A percentile compares a stretch with the other conserved stretches of the same genome.
Evolutionary conservation across 805 yeast species (phyloP).

Genomic region (Barnettozyma vustinii): DNA sequence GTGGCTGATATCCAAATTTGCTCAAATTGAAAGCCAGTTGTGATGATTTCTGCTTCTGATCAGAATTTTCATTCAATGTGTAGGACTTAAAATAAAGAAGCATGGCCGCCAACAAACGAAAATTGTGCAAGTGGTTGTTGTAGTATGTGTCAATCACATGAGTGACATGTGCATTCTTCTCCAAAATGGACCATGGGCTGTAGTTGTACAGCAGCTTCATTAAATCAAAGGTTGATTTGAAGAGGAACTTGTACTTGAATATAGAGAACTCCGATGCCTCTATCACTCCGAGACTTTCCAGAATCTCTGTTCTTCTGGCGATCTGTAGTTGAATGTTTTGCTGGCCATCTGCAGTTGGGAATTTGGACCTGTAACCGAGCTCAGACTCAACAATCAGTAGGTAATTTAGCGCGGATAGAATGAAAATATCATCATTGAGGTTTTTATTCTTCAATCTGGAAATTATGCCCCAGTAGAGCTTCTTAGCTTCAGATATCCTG

Average conservation of each 20-base stretch:
- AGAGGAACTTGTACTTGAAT: constrained; percentile 9
- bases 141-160: constrained; percentile 13
- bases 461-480: constrained; percentile 8
- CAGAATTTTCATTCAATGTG: constrained; percentile 24
- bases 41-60: constrained; percentile 25
- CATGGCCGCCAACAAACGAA: constrained; percentile 20
- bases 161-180: constrained; percentile 11
- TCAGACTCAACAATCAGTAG: constrained; percentile 14
- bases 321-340: constrained; percentile 4
- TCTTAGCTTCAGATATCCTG: constrained; percentile 9
- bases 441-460: constrained; percentile 1
- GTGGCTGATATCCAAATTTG: constrained; percentile 20
- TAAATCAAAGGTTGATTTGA: constrained; percentile 10
- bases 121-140: constrained; percentile 14
- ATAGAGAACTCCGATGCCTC: constrained; percentile 8
- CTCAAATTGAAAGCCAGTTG: constrained; percentile 24
- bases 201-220: constrained; percentile 15
- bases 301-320: constrained; percentile 4
- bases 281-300: constrained; percentile 2
- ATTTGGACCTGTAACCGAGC: constrained; percentile 9
- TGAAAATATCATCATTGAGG: constrained; percentile 12
- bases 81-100: constrained; percentile 20
- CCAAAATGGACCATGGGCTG: constrained; percentile 12
- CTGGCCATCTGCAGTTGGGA: neutral
- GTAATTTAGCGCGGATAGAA: constrained; percentile 12